Evolutionary conservation across 768 basidiomycete genomes (phyloP), one percentile per base, ranked within the genome.

Genomic region (Daedalea quercina): DNA sequence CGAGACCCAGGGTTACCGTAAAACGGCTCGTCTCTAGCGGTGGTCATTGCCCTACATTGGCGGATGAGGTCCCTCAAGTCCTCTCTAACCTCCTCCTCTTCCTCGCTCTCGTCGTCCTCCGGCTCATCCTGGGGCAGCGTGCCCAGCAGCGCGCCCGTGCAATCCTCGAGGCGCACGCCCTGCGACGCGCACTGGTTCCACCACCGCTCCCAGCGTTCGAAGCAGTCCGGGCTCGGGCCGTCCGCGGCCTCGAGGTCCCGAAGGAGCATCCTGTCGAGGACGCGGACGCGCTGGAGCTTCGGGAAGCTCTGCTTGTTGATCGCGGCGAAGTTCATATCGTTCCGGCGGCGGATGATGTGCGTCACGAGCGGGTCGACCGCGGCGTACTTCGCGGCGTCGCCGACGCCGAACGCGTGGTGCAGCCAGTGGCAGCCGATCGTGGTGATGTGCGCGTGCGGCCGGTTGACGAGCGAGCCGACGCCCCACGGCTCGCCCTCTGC

Each of bases 381-480:
- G 24, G 74, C 68, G 57, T 71, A 71, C 24, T 65, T 70, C 17
- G 73, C 77, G 3, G 75, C 77, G 41, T 69, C 72, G 25, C 81
- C 83, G 7, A 81, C 82, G 1, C 84, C 84, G 60, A 90, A 90
- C 0, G 87, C 85, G 54, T 82, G 76, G 49, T 75, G 67, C 9
- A 88, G 74, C 9, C 85, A 84, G 58, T 90, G 84, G 15, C 87
- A 73, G 0, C 87, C 87, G 26, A 90, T 78, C 35, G 78, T 76
- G 0, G 64, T 73, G 55, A 90, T 77, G 40, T 76, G 76, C 9
- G 67, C 61, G 54, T 85, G 87, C 2, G 85, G 83, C 9, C 69
- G 70, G 51, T 73, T 70, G 9, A 76, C 74, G 9, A 84, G 66
- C 26, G 66, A 62, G 3, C 73, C 54, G 64, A 68, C 58, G 47